Base-by-base conservation (phyloP, 179 eudicot species). In the Silene noctiflora region DNA sequence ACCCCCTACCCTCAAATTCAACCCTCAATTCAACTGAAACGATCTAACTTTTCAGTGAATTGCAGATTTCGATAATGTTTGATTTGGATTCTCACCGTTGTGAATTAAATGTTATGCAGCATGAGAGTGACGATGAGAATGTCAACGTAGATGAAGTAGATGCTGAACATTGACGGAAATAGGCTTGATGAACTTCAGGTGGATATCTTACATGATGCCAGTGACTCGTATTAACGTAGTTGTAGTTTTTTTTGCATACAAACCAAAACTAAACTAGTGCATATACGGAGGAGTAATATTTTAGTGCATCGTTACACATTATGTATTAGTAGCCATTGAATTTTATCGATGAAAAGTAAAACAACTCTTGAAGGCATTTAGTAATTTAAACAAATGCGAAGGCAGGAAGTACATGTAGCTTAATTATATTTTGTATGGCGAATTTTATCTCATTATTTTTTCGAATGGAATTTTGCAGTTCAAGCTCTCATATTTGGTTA, bases 111-210 rank as follows among this genome's bases (percentile, higher is more conserved):
- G 75, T 27, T 78, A 64, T 86, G 84, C 92, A 91, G 98, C 85
- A 87, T 71, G 68, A 81, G 76, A 94, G 82, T 16, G 81, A 78
- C 19, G 87, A 89, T 65, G 89, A 83, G 81, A 75, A 82, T 16
- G 86, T 87, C 20, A 86, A 85, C 59, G 83, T 82, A 73, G 88
- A 84, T 55, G 89, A 74, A 27, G 67, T 59, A 53, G 91, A 92
- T 67, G 96, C 64, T 29, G 75, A 55, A 27, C 31, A 24, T 55
- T 71, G 75, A 71, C 58, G 3, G 24, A 71, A 7, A 55, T 71
- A 21, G 87, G 25, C n/a, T 44, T 58, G 88, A 83, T 46, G 96
- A 55, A 48, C 14, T 46, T 13, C 29, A 88, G 77, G 90, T 87
- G 74, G 94, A 88, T 72, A 86, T 85, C 25, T 86, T 86, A 75